Evolutionary conservation across 345 rosid species (phyloP).

Genomic region (Corymbia maculata): DNA sequence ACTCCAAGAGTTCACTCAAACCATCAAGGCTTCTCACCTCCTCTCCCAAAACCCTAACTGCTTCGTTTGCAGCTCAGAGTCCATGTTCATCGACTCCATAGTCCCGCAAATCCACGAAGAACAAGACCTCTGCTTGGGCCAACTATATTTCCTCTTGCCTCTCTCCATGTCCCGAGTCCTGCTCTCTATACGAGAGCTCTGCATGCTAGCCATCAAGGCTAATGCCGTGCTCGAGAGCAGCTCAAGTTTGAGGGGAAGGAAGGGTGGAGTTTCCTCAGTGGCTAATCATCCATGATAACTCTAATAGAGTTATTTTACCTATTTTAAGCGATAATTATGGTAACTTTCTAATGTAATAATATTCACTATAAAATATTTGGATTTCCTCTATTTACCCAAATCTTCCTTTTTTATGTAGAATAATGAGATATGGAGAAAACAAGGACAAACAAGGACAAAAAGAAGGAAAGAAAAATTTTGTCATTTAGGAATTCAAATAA

Average conservation of each 20-base stretch:
- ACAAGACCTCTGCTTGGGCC: not conserved
- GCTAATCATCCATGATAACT: not conserved
- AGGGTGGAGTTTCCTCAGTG: not conserved
- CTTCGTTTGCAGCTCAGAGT: not conserved
- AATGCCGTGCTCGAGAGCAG: not conserved
- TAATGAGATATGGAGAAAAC: too few relatives aligned
- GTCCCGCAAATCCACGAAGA: not conserved
- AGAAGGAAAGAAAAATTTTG: too few relatives aligned
- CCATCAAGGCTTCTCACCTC: not conserved
- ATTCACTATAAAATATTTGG: too few relatives aligned
- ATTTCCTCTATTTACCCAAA: too few relatives aligned
- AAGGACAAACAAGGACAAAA: too few relatives aligned
- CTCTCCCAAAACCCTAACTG: not conserved
- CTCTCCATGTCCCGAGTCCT: constrained; percentile 36
- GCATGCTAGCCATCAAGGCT: not conserved
- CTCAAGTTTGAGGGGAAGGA: not conserved
- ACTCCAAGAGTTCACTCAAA: constrained; percentile 9
- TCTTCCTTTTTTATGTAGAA: too few relatives aligned
- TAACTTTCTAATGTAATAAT: too few relatives aligned
- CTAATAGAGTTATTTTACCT: too few relatives aligned
- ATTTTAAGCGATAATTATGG: too few relatives aligned
- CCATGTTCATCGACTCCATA: not conserved
- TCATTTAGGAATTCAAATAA: too few relatives aligned
- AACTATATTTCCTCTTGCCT: constrained; percentile 50
- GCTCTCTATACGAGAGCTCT: not conserved